Conservation (phyloP, 2,329 filamentous ascomycete genomes). For the Pseudogymnoascus sp. region DNA sequence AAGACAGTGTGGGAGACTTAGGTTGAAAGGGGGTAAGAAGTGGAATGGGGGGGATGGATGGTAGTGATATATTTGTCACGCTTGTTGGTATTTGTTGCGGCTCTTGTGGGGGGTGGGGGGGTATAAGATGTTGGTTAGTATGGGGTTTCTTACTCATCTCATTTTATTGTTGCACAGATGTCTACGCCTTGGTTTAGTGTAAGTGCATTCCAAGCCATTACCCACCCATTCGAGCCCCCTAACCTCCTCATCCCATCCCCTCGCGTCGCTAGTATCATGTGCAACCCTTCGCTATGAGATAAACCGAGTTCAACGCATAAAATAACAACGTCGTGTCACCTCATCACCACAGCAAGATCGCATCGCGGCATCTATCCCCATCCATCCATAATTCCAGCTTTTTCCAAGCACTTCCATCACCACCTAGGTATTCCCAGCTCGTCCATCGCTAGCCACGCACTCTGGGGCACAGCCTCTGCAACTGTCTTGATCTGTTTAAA, state of each 20-base stretch:
- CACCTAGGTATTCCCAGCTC: too few relatives aligned
- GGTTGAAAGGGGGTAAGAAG: background rate
- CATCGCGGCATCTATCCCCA: background rate
- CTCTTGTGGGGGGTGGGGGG: background rate
- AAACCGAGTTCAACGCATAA: too few relatives aligned
- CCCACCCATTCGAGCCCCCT: background rate
- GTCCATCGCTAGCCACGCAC: background rate
- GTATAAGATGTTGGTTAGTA: background rate
- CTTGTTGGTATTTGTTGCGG: background rate
- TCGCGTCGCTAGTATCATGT: background rate
- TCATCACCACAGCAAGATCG: background rate
- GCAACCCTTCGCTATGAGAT: background rate
- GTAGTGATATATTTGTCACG: too few relatives aligned
- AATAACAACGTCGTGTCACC: background rate
- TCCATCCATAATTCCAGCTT: background rate
- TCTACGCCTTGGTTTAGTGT: background rate
- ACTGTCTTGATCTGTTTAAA: background rate
- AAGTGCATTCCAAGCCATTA: background rate
- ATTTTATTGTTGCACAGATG: background rate
- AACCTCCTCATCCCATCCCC: too few relatives aligned
- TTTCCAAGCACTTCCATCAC: background rate
- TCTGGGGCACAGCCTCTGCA: background rate
- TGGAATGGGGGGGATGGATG: background rate
- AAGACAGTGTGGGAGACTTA: background rate
- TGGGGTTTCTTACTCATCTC: background rate